A percentile compares a stretch with the other conserved stretches of the same genome.
phyloP scores from a whole-genome alignment of 202 grass and related monocot genomes.

The Bolboschoenoplectus hybrid region DNA sequence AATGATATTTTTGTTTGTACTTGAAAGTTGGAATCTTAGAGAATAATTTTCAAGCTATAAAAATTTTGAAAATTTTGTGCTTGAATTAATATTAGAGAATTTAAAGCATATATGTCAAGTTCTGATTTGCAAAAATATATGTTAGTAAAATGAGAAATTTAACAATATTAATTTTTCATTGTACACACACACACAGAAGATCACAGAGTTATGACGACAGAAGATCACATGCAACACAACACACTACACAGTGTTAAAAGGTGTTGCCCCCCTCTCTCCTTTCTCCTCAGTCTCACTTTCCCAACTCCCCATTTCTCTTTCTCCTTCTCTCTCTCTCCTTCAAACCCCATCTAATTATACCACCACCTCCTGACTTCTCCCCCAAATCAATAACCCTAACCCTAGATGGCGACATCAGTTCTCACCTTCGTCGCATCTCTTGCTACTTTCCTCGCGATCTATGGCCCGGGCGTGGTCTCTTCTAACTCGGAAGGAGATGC shows the following conservation, averaged over 20 bases:
- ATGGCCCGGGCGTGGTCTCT: neutral
- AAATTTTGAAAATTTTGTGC: neutral
- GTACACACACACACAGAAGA: neutral
- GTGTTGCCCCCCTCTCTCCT: conserved; percentile 11
- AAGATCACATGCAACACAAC: neutral
- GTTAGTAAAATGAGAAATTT: neutral
- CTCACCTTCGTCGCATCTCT: conserved; percentile 25
- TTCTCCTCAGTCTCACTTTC: conserved; percentile 3
- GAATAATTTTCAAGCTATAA: neutral
- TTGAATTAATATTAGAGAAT: neutral
- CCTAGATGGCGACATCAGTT: conserved; percentile 29
- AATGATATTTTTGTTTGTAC: too few relatives aligned
- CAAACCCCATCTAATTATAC: neutral
- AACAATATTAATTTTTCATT: neutral
- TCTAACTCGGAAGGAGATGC: conserved; percentile 76
- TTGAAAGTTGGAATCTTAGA: too few relatives aligned
- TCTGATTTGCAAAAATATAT: neutral
- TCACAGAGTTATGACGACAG: neutral
- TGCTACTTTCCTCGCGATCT: conserved; percentile 11
- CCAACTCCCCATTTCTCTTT: neutral
- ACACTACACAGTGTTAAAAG: conserved; percentile 2
- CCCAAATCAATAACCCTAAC: conserved; percentile 27
- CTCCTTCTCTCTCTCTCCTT: neutral
- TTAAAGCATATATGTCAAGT: neutral
- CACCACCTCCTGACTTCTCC: neutral